Conservation (phyloP, 2,329 filamentous ascomycete species). For the Colletotrichum chlorophyti region DNA sequence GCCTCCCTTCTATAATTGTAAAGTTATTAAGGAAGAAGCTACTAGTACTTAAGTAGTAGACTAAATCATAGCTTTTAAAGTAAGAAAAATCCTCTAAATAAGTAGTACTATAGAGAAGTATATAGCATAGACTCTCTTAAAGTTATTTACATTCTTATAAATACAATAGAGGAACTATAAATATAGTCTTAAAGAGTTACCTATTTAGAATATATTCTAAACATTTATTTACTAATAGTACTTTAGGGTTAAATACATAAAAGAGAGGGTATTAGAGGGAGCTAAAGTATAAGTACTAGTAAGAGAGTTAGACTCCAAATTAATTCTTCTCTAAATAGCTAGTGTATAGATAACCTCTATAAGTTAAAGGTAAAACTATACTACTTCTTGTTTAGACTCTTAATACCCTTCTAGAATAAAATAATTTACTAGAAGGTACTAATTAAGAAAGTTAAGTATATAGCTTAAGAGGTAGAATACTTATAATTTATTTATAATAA, state of each 20-base stretch:
- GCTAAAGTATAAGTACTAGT: neutral
- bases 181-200: neutral
- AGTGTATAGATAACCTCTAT: neutral
- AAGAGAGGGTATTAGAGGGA: accelerated
- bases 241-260: too few species aligned
- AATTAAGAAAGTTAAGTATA: too few species aligned
- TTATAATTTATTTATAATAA: neutral
- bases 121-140: neutral
- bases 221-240: neutral
- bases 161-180: neutral
- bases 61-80: neutral
- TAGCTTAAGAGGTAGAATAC: neutral
- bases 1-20: neutral
- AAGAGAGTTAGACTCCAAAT: accelerated
- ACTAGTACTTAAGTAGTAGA: neutral
- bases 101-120: neutral
- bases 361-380: neutral
- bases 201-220: neutral
- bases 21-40: neutral
- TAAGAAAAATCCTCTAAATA: neutral
- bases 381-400: neutral
- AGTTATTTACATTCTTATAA: neutral
- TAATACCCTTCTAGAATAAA: neutral
- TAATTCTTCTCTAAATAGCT: neutral
- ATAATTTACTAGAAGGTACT: neutral